Evolutionary conservation across 2,329 filamentous ascomycete genomes (phyloP).

Genomic region (Monosporascus ibericus): DNA sequence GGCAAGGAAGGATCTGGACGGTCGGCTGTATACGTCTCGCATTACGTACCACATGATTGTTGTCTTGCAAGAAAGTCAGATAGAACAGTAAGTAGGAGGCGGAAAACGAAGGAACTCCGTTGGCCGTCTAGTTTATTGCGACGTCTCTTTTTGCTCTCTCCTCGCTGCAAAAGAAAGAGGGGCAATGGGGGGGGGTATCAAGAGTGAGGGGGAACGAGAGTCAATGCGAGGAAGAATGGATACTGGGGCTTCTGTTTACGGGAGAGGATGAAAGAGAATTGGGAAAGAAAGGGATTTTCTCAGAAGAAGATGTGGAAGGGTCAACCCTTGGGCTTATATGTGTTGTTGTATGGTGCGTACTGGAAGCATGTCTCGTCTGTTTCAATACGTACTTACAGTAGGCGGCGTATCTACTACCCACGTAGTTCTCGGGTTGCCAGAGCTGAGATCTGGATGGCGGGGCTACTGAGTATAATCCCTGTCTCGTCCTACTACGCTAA

Average conservation of each 20-base stretch:
- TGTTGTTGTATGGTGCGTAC: neutral
- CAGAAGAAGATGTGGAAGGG: neutral
- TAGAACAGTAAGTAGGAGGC: neutral
- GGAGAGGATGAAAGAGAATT: constrained; percentile 1
- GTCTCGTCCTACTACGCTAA: neutral
- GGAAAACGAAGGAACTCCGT: neutral
- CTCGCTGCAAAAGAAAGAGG: neutral
- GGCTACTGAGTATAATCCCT: neutral
- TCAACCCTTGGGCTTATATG: neutral
- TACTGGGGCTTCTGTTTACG: neutral
- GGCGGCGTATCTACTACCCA: neutral
- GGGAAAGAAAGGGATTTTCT: neutral
- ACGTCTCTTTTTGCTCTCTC: neutral
- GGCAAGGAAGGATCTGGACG: neutral
- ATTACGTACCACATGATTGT: constrained; percentile 28
- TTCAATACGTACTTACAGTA: neutral
- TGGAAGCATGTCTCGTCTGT: neutral
- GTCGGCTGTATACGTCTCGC: constrained; percentile 7
- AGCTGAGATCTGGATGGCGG: neutral
- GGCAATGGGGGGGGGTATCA: neutral
- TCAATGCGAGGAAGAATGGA: neutral
- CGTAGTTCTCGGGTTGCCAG: neutral
- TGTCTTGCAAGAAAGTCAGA: neutral
- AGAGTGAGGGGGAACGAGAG: too few species aligned
- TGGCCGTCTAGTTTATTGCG: neutral